Base-by-base conservation (phyloP, 139 green algal genomes). In the Nannochloris sp. region DNA sequence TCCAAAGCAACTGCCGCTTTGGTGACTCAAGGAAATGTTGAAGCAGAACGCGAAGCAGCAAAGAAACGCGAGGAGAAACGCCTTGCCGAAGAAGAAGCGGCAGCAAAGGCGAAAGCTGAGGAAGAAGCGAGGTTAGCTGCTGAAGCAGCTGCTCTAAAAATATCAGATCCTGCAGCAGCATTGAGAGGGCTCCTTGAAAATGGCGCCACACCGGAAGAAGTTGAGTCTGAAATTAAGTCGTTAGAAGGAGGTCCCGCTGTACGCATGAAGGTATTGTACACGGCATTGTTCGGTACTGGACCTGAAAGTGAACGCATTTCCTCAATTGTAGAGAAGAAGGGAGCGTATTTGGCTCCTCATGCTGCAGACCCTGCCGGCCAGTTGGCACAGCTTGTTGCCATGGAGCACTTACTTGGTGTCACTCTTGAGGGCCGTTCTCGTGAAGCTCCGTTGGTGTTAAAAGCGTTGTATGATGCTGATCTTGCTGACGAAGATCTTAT, bases 391-490 rank as follows among this genome's bases (percentile, higher is more conserved):
- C 83, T 94, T 27, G 75, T 94, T 27, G 89, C 84, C 2, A 55
- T 94, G 31, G 89, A 95, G 80, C 67, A 88, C 70, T 67, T 85
- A 47, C 15, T 81, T 33, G 77, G 57, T 0, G 65, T 80, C 5
- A 36, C 56, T 6, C 39, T 72, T 46, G 67, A 76, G 0, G 67
- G 51, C 14, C 65, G 60, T 8, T 55, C 29, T 31, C 83, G 80
- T 47, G 88, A 97, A 74, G 68, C 78, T 2, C 64, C 87, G 0
- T 66, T 88, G 39, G 72, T 88, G n/a, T 71, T 97, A 10, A 97
- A 97, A 83, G 68, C 58, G 32, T 64, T 95, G 53, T 97, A 97
- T 59, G 92, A 98, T 55, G 67, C 77, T 27, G 92, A 98, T 64
- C 53, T 96, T 34, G 72, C 85, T 6, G 87, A 95, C 19, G 92